Evolutionary conservation across 1,284 basidiomycete genomes (phyloP).

Genomic region (Schizophyllum amplum): DNA sequence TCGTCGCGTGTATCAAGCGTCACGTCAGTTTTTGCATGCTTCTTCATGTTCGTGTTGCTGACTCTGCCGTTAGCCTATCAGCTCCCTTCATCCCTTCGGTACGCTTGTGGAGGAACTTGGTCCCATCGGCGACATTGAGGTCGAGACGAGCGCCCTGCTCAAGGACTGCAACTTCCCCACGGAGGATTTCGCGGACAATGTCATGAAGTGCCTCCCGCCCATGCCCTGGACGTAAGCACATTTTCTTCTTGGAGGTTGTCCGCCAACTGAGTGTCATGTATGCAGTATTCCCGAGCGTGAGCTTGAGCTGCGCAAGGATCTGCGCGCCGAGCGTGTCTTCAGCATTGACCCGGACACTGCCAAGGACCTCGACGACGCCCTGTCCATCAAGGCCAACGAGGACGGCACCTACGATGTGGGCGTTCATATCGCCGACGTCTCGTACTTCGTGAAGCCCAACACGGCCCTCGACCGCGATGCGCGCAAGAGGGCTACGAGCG

Average conservation of each 20-base stretch:
- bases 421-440: constrained; percentile 94
- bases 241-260: constrained; percentile 5
- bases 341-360: constrained; percentile 89
- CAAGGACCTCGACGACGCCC: constrained; percentile 91
- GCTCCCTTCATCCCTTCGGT: constrained; percentile 97
- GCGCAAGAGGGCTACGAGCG: constrained; percentile 92
- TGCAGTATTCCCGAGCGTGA: constrained; percentile 86
- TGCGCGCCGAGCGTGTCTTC: constrained; percentile 82
- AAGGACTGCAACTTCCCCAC: constrained; percentile 99
- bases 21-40: constrained; percentile 44
- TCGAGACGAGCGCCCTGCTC: constrained; percentile 93
- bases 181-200: constrained; percentile 88
- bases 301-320: constrained; percentile 78
- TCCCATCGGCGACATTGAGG: constrained; percentile 96
- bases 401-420: constrained; percentile 90
- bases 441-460: constrained; percentile 93
- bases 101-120: constrained; percentile 97
- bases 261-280: no score
- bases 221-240: constrained; percentile 81
- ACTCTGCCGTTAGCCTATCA: constrained; percentile 57
- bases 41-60: constrained; percentile 7
- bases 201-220: constrained; percentile 94
- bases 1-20: constrained; percentile 98
- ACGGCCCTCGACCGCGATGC: constrained; percentile 97
- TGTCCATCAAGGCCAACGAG: constrained; percentile 83